These are phyloP conservation scores for Mucor racemosus DNA, from an alignment of 371 early-diverging fungal genomes.

Conservation along the genomic window DNA sequence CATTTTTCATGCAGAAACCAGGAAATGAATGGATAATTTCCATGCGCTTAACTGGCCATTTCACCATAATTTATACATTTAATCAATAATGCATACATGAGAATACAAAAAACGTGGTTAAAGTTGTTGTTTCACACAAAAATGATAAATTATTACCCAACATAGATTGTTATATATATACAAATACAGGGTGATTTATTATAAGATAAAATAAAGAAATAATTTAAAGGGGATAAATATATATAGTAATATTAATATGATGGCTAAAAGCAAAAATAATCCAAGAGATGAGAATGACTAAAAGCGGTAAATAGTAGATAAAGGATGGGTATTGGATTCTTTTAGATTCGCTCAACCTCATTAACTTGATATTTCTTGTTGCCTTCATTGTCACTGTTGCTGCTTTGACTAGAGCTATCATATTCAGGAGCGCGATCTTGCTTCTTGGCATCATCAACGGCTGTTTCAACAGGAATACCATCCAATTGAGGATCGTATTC, in stretches of 20 bases:
- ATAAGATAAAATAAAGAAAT: neutral
- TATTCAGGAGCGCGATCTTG: neutral
- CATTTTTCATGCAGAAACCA: no score
- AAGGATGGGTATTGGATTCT: neutral
- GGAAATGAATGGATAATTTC: no score
- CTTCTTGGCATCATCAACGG: conserved; percentile 1
- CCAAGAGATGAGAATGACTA: neutral
- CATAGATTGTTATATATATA: neutral
- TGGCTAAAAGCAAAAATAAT: neutral
- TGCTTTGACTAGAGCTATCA: neutral
- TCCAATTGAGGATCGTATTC: conserved; percentile 35
- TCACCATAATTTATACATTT: no score
- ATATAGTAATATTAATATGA: no score
- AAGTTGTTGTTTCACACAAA: neutral
- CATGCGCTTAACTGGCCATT: no score
- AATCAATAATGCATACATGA: no score
- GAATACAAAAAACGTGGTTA: no score
- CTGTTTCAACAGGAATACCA: neutral
- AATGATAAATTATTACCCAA: neutral
- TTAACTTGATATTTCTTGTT: neutral
- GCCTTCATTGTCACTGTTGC: neutral
- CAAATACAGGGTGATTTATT: conserved; percentile 1
- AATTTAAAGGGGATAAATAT: neutral
- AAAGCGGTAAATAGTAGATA: neutral
- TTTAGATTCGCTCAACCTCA: conserved; percentile 3